Base-by-base conservation (phyloP, 768 basidiomycete genomes). In the Lactifluus echinatus region DNA sequence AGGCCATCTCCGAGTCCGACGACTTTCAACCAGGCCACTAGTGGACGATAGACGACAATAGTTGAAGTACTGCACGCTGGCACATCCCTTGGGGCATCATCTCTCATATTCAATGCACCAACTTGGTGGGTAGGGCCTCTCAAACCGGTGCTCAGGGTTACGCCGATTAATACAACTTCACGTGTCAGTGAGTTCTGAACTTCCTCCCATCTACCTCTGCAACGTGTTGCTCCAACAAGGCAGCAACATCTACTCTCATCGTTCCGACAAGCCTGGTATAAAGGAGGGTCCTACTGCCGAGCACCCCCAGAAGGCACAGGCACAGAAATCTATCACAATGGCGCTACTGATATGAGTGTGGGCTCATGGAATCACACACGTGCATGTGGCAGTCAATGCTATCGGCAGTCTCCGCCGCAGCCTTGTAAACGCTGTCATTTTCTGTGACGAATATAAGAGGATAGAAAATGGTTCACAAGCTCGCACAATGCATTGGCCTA, bases 211-310 rank as follows among this genome's bases (percentile, higher is more conserved):
- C 10, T 31, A 31, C 31, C 31, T 31, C 31, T 10, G 4, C 31
- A n/a, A n/a, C n/a, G n/a, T n/a, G n/a, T n/a, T n/a, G n/a, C n/a
- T n/a, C n/a, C n/a, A n/a, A n/a, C n/a, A n/a, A n/a, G n/a, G n/a
- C n/a, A n/a, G n/a, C n/a, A n/a, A n/a, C n/a, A n/a, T n/a, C n/a
- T n/a, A n/a, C n/a, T n/a, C n/a, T n/a, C n/a, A n/a, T n/a, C n/a
- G n/a, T n/a, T n/a, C n/a, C n/a, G n/a, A n/a, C n/a, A 31, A 10
- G 31, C 10, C 31, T 1, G 87, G 89, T 66, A 89, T 86, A 1
- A 72, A 72, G 0, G 87, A 85, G 2, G 70, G 90, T 19, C 88
- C 87, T 1, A 90, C 88, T 2, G 87, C 87, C 0, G 87, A 90
- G 68, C 77, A 89, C 42, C 78, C 78, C 17, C 31, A 31, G 72